phyloP scores from a whole-genome alignment of 1,284 basidiomycete species.

The Cutaneotrichosporon sp. region DNA sequence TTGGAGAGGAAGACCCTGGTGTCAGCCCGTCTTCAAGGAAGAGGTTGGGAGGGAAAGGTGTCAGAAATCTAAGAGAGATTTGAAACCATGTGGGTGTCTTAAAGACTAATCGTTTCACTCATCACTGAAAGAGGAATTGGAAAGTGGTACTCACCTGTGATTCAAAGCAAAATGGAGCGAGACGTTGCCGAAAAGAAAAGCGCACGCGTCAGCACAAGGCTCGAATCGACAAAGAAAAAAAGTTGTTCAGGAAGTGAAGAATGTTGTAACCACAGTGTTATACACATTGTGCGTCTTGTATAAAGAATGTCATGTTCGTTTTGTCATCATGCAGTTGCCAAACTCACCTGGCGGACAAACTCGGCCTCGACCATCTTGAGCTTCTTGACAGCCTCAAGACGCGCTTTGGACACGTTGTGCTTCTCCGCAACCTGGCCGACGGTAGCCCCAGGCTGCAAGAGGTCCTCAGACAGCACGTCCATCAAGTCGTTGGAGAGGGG shows the following conservation, averaged over 20 bases:
- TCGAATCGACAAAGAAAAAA: neutral
- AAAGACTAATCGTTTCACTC: constrained; percentile 55
- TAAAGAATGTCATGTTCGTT: constrained; percentile 53
- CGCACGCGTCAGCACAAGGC: constrained; percentile 26
- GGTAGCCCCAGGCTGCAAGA: constrained; percentile 29
- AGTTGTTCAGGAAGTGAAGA: constrained; percentile 55
- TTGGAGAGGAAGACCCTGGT: constrained; percentile 44
- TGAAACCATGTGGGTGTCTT: constrained; percentile 53
- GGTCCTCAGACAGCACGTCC: constrained; percentile 36
- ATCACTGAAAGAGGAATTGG: constrained; percentile 36
- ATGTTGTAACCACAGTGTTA: constrained; percentile 46
- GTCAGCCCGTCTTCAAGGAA: constrained; percentile 22
- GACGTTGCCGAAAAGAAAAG: constrained; percentile 11
- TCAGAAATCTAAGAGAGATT: constrained; percentile 52
- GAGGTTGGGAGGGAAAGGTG: constrained; percentile 8
- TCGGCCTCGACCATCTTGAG: constrained; percentile 50
- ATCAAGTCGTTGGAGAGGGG: constrained; percentile 47
- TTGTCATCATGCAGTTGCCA: constrained; percentile 34
- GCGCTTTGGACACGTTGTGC: constrained; percentile 47
- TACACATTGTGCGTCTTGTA: constrained; percentile 40
- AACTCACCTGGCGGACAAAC: constrained; percentile 48
- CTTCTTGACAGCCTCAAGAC: constrained; percentile 49
- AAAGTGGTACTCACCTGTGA: constrained; percentile 43
- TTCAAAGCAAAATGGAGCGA: constrained; percentile 8
- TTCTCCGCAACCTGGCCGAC: constrained; percentile 40